Conservation (phyloP, 1,284 basidiomycete genomes). For the Marasmius tenuissimus region DNA sequence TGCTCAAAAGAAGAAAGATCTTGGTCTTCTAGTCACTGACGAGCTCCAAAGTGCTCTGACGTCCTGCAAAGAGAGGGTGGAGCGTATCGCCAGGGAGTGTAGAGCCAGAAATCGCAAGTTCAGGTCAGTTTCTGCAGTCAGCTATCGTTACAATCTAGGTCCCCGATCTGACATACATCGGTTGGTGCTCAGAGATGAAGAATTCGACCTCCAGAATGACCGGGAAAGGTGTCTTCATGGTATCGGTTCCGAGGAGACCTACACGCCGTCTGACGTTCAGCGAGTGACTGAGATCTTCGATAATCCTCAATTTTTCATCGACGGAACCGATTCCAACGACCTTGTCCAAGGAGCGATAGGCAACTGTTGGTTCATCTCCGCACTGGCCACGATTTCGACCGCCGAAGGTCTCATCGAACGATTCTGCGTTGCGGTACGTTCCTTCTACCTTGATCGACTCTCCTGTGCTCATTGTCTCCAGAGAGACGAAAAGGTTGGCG, state of each 20-base stretch:
- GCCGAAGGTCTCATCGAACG: slow-evolving; percentile 43
- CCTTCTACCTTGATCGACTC: not conserved
- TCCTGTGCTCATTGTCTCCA: slow-evolving; percentile 15
- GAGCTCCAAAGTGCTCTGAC: slow-evolving; percentile 26
- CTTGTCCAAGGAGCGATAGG: slow-evolving; percentile 43
- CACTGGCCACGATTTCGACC: slow-evolving; percentile 41
- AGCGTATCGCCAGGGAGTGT: slow-evolving; percentile 26
- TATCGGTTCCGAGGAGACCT: slow-evolving; percentile 25
- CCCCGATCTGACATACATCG: not conserved
- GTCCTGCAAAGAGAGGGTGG: slow-evolving; percentile 24
- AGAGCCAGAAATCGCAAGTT: slow-evolving; percentile 24
- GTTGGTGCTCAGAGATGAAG: slow-evolving; percentile 39
- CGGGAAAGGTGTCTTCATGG: slow-evolving; percentile 40
- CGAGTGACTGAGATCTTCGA: slow-evolving; percentile 46
- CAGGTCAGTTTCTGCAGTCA: slow-evolving; percentile 13
- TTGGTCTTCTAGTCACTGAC: slow-evolving; percentile 26
- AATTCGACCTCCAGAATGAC: slow-evolving; percentile 52
- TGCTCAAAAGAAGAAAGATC: not conserved
- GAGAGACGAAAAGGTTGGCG: slow-evolving; percentile 52
- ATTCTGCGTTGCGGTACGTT: slow-evolving; percentile 47
- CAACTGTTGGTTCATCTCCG: slow-evolving; percentile 53
- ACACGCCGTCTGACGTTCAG: slow-evolving; percentile 39
- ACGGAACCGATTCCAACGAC: slow-evolving; percentile 36
- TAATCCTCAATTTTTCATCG: slow-evolving; percentile 42
- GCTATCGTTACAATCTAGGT: not conserved